These are phyloP conservation scores for Acanthamoeba polyphaga DNA, from an alignment of 208 protist genomes.

Conservation along the genomic window DNA sequence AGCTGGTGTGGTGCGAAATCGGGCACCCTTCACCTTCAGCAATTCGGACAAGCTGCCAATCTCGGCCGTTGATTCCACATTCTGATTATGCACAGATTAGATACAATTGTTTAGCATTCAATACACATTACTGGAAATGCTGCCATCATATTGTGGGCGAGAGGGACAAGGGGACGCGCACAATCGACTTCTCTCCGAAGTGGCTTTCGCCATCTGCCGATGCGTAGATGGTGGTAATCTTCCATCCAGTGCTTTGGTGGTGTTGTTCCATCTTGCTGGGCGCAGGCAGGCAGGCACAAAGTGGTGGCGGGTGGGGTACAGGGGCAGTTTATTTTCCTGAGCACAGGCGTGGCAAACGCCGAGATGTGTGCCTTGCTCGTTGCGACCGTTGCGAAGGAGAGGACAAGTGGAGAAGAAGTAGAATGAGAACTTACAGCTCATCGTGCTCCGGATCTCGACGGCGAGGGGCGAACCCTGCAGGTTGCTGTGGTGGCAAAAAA, in stretches of 20 bases:
- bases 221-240: constrained; percentile 33
- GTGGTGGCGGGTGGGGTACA: neutral
- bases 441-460: constrained; percentile 34
- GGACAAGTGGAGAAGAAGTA: neutral
- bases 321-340: neutral
- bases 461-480: neutral
- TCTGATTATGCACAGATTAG: neutral
- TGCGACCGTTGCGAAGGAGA: too few species aligned
- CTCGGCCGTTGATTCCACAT: neutral
- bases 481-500: neutral
- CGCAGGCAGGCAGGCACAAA: neutral
- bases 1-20: neutral
- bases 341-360: neutral
- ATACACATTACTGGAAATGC: neutral
- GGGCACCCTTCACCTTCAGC: constrained; percentile 24
- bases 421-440: constrained; percentile 56
- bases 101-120: neutral
- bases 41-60: constrained; percentile 11
- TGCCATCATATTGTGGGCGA: neutral
- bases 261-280: neutral
- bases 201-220: constrained; percentile 26
- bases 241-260: neutral
- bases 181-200: constrained; percentile 9
- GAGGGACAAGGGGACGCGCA: neutral
- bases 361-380: too few species aligned